These are phyloP conservation scores for Dipodascus albidus DNA, from an alignment of 805 yeast genomes.

Conservation along the genomic window DNA sequence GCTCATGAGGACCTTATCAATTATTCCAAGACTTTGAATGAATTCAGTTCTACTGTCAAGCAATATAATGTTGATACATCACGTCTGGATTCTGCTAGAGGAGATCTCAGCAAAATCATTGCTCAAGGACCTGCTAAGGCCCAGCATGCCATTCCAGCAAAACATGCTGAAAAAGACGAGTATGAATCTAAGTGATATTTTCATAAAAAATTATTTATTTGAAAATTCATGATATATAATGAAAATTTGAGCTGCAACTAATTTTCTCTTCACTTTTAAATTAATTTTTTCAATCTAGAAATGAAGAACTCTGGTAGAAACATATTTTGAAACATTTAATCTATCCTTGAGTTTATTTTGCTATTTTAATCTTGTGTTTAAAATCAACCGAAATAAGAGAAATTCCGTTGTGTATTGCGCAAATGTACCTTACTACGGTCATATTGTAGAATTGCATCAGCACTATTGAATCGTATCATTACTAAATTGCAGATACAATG, in stretches of 20 bases:
- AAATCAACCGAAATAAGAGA: no score
- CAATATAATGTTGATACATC: not conserved
- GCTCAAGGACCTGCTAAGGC: not conserved
- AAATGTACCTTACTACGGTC: no score
- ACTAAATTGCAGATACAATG: not conserved
- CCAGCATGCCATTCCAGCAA: not conserved
- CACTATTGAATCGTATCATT: not conserved
- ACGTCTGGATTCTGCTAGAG: not conserved
- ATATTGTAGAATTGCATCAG: not conserved
- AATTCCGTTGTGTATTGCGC: no score
- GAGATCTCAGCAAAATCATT: not conserved
- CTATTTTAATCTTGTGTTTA: no score
- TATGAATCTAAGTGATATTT: not conserved
- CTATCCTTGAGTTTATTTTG: no score
- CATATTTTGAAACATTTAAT: no score
- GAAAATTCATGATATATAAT: no score
- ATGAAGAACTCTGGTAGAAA: no score
- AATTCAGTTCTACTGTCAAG: not conserved
- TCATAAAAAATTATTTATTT: no score
- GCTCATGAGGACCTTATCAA: not conserved
- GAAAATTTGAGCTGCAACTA: no score
- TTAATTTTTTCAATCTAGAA: no score
- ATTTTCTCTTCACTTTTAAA: no score
- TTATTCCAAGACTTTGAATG: not conserved
- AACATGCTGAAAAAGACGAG: not conserved